Evolutionary conservation across 2,329 filamentous ascomycete species (phyloP).

Genomic region (Hypoxylon sp.): DNA sequence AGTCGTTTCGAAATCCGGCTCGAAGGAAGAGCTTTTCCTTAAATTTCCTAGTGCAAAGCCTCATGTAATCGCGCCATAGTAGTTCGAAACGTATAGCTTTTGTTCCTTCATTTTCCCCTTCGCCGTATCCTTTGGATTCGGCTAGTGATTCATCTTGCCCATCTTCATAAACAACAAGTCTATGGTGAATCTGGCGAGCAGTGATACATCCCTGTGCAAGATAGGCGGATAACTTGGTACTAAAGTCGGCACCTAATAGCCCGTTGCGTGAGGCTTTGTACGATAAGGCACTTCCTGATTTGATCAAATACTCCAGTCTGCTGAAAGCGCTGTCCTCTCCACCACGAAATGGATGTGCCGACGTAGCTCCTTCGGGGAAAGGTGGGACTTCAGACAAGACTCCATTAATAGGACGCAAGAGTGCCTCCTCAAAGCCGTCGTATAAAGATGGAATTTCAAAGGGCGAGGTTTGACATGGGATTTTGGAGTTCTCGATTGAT

Average conservation of each 20-base stretch:
- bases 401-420: conserved; percentile 71
- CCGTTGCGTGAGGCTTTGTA: conserved; percentile 83
- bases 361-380: conserved; percentile 67
- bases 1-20: conserved; percentile 71
- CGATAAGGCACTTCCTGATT: conserved; percentile 69
- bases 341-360: conserved; percentile 77
- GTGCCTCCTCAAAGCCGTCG: conserved; percentile 65
- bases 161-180: conserved; percentile 78
- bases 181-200: conserved; percentile 78
- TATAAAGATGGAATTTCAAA: conserved; percentile 74
- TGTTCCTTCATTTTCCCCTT: conserved; percentile 81
- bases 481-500: conserved; percentile 63
- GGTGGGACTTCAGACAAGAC: conserved; percentile 66
- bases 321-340: conserved; percentile 74
- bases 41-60: conserved; percentile 80
- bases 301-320: conserved; percentile 73
- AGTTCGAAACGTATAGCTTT: conserved; percentile 79
- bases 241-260: conserved; percentile 78
- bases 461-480: conserved; percentile 72
- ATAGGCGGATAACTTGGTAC: conserved; percentile 82
- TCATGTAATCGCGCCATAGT: conserved; percentile 86
- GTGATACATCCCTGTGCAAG: conserved; percentile 80
- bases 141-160: conserved; percentile 63
- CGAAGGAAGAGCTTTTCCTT: conserved; percentile 74
- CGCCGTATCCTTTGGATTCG: conserved; percentile 69